These are phyloP conservation scores for Pochonia chlamydosporia DNA, from an alignment of 2,329 filamentous ascomycete genomes.

Conservation along the genomic window DNA sequence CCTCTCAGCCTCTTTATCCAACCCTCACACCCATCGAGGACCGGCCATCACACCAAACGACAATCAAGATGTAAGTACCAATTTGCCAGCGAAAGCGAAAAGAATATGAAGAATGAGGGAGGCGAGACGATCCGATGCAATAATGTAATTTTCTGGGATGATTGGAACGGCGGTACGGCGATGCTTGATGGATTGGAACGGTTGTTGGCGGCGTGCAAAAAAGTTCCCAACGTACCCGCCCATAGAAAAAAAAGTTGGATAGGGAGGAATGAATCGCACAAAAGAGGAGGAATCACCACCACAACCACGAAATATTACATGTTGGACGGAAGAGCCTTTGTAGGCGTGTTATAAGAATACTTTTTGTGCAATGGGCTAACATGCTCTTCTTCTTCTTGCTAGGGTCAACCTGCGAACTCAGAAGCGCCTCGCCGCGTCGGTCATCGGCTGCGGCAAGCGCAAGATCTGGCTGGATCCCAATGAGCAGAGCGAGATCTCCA, in stretches of 20 bases:
- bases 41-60: conserved; percentile 35
- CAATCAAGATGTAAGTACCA: conserved; percentile 39
- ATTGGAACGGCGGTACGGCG: conserved; percentile 2
- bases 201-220: not conserved
- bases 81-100: not conserved
- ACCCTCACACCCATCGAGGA: conserved; percentile 31
- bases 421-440: conserved; percentile 98
- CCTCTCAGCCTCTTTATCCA: conserved; percentile 31
- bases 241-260: not conserved
- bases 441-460: conserved; percentile 98
- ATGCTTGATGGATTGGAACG: not conserved
- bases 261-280: not conserved
- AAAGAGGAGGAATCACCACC: not conserved
- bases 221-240: not conserved
- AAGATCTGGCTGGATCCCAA: conserved; percentile 99
- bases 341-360: not conserved
- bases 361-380: conserved; percentile 19
- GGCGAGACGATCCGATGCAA: conserved; percentile 7
- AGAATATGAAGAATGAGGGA: not conserved
- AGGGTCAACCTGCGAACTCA: conserved; percentile 99
- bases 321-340: not conserved
- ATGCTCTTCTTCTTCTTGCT: conserved; percentile 18
- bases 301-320: not conserved
- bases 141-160: conserved; percentile 3
- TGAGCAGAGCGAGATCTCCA: conserved; percentile 98